Evolutionary conservation across 225 moss, liverwort and hornwort genomes (phyloP).

Genomic region (Antitrichia curtipendula): DNA sequence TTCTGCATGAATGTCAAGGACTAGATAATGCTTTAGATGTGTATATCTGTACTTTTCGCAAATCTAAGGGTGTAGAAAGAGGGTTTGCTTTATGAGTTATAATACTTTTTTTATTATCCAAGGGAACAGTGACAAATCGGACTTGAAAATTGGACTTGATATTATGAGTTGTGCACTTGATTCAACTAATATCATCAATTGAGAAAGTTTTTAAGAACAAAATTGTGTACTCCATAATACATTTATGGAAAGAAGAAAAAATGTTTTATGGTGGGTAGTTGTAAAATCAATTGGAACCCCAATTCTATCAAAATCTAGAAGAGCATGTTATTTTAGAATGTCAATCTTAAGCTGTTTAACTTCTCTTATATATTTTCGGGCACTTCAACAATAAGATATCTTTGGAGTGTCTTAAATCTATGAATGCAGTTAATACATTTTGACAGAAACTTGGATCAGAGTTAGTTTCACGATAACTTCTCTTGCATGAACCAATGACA

Average conservation of each 20-base stretch:
- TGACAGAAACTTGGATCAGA: rapidly evolving
- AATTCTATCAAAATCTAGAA: background rate
- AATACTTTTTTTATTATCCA: too few species aligned
- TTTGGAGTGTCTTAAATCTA: rapidly evolving
- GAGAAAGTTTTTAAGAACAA: background rate
- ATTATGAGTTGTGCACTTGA: background rate
- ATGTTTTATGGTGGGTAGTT: background rate
- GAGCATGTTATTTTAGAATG: background rate
- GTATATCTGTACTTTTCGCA: too few species aligned
- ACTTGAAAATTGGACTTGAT: too few species aligned
- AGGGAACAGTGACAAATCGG: too few species aligned
- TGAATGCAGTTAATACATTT: background rate
- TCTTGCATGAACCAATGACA: background rate
- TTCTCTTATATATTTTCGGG: background rate
- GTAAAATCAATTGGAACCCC: background rate
- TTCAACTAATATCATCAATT: background rate
- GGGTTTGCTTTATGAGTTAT: too few species aligned
- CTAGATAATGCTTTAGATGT: too few species aligned
- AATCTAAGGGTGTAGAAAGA: too few species aligned
- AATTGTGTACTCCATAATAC: background rate
- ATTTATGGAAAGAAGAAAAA: background rate
- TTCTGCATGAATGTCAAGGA: background rate
- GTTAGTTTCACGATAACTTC: background rate
- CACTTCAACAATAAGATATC: background rate
- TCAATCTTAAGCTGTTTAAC: background rate